Evolutionary conservation across 2,329 filamentous ascomycete genomes (phyloP), one percentile per base, ranked within the genome.

Genomic region (Penicillium crustosum): DNA sequence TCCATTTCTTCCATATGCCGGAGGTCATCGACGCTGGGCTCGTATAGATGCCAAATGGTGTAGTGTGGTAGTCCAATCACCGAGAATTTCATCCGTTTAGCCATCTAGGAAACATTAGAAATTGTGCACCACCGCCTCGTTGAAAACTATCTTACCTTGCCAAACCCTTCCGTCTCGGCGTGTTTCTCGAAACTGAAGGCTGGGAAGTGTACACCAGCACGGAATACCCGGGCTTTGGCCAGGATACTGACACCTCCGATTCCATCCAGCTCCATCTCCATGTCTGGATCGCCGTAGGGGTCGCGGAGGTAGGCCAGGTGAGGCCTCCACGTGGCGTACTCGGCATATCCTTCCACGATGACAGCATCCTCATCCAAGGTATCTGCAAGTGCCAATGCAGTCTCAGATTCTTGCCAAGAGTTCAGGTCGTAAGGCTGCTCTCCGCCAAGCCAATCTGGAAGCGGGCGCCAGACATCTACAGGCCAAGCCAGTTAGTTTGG

Each of bases 1-100:
- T 97, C 93, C 93, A 97, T 97, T 77, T 97, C 92, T 80, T 93
- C 93, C 94, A 99, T 99, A 71, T 97, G 94, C 59, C 90, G 88
- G 62, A 97, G 90, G 70, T 99, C 94, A 70, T 99, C 94, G 17
- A 97, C 90, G 69, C 91, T 96, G n/a, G 94, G 94, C 76, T 99
- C 94, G 79, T 99, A 99, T 70, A 99, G 82, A 87, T 99, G 94
- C 94, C 94, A 99, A 64, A 99, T 97, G 1, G 92, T 96, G 76
- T 99, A 99, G 73, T 99, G 94, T 7, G 94, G 94, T 47, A 99
- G 82, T 33, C 94, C 94, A 58, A 99, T 89, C 19, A 99, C 94
- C 0, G 93, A 96, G 71, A 91, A 97, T 59, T 89, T 83, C 94
- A 99, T 97, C 59, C 91, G 88, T 75, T 91, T 94, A 17, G 94